These are phyloP conservation scores for Lojkania enalia DNA, from an alignment of 2,329 filamentous ascomycete species.

Conservation along the genomic window DNA sequence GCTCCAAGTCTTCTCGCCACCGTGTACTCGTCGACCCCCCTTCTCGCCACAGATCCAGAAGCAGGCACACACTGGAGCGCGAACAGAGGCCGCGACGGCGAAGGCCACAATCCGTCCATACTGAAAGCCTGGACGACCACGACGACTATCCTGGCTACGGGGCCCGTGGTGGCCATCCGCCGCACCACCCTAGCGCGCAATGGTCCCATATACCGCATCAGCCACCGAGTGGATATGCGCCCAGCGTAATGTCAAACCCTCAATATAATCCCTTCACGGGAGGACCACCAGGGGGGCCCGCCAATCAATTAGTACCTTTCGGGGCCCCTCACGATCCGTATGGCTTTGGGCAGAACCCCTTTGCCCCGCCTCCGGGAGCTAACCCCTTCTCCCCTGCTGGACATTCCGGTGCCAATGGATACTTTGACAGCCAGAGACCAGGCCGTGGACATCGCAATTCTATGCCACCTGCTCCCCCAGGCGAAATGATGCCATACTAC, in stretches of 20 bases:
- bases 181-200: conserved; percentile 40
- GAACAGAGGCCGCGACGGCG: conserved; percentile 34
- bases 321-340: conserved; percentile 45
- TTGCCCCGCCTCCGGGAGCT: conserved; percentile 27
- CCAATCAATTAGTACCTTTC: conserved; percentile 38
- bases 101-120: conserved; percentile 42
- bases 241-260: conserved; percentile 45
- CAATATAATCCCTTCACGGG: conserved; percentile 30
- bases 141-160: conserved; percentile 52
- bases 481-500: conserved; percentile 42
- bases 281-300: conserved; percentile 24
- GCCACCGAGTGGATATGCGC: conserved; percentile 42
- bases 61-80: conserved; percentile 36
- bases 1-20: conserved; percentile 46
- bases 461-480: conserved; percentile 33
- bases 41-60: conserved; percentile 38
- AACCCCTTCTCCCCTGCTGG: conserved; percentile 43
- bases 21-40: conserved; percentile 36
- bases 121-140: conserved; percentile 48
- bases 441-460: conserved; percentile 39
- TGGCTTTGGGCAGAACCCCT: conserved; percentile 41
- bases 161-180: conserved; percentile 32
- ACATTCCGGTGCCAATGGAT: conserved; percentile 11
- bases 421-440: conserved; percentile 11
- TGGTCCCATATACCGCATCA: conserved; percentile 44